Base-by-base conservation (phyloP, 1,284 basidiomycete species). In the Leccinum insigne region DNA sequence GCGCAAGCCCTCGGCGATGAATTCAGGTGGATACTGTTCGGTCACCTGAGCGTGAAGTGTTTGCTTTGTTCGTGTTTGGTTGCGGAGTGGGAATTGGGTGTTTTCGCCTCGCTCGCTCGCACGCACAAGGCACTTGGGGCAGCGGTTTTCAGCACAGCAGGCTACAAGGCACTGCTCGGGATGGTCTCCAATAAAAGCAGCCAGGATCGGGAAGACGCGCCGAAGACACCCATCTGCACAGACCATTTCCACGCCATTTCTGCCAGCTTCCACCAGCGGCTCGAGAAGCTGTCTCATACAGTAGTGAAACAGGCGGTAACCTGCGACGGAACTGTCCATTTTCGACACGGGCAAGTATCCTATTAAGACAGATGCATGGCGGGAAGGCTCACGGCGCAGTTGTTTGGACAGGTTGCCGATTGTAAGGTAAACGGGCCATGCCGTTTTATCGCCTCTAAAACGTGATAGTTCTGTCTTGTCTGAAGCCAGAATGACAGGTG, bases 101-200 rank as follows among this genome's bases (percentile, higher is more conserved):
- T 59, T 59, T 26, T 9, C 4, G 7, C 16, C 40, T 16, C 5
- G 6, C 16, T 60, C 4, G 10, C 26, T 23, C 6, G 40, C 58
- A 44, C 7, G 40, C 4, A 60, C 40, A 5, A n/a, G 21, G 26
- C 69, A 74, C 10, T 61, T 63, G 3, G 70, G 69, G 40, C 73
- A 74, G 3, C 58, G 9, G 23, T 66, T 71, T 29, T 73, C 64
- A 21, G 61, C 65, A 56, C 67, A 70, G 60, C 72, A 72, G 0
- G 70, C 67, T 1, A 77, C 64, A 61, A 56, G 54, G n/a, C 54
- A 56, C 54, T 56, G 54, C 26, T 56, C 26, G 1, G 54, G 54
- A 18, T 56, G 54, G 16, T 56, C 54, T 56, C 54, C 54, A 16
- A 56, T 56, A 29, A 26, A 56, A 23, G 54, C 54, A 13, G 70